Evolutionary conservation across 768 basidiomycete species (phyloP), one percentile per base, ranked within the genome.

Genomic region (Erythrobasidium yunnanense): DNA sequence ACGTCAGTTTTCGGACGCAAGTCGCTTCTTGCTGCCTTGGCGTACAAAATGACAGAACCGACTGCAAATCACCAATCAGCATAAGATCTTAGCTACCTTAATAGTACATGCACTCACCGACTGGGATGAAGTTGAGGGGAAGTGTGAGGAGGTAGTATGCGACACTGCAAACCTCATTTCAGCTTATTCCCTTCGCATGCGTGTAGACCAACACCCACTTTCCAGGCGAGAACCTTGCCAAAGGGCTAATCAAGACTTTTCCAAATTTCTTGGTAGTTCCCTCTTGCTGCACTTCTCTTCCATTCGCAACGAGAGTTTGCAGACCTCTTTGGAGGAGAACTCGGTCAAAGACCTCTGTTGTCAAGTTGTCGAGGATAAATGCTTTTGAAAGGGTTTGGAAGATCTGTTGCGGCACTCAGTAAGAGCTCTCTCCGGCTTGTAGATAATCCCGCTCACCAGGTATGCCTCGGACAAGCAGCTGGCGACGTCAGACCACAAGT

Each of bases 91-190:
- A n/a, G 38, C 38, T 42, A n/a, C 38, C 11, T 11, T 42, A 42
- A n/a, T 11, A 11, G 38, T 11, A 42, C n/a, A 42, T n/a, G 38
- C 38, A n/a, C 11, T 42, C 11, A 11, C n/a, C 38, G 23, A 81
- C 79, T 0, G 86, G 86, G 25, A 87, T 79, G 32, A 83, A 75
- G 76, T 86, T 87, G 55, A 87, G 78, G 18, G 85, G 86, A 4
- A 87, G 77, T 2, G 83, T 83, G 23, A 85, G 70, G 35, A 86
- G 70, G 73, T 86, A 87, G 70, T 82, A 77, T 18, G 83, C 70
- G 47, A 85, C 70, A 15, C 79, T 78, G 46, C 78, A 78, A 38
- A 75, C 77, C 35, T 77, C 78, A 68, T 82, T 78, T 20, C 77
- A 47, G 15, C 45, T 25, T n/a, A n/a, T 1, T n/a, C 23, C 1